Conservation (phyloP, 1,284 basidiomycete genomes). For the Cutaneotrichosporon dermatis region DNA sequence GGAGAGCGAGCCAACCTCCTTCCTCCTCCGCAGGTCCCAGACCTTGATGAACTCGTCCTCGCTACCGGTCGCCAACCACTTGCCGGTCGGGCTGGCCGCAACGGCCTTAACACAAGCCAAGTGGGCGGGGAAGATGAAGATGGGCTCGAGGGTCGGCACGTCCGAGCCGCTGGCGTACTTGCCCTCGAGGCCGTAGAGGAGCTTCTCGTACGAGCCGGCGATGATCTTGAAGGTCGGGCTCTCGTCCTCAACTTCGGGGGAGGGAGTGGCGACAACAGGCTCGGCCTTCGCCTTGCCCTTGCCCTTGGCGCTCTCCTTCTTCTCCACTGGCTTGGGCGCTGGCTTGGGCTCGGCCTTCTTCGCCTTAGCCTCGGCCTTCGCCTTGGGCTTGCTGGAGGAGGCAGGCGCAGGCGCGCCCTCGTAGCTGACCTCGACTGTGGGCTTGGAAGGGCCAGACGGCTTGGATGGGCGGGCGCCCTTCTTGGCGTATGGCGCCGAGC, state of each 20-base stretch:
- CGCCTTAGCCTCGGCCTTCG: conserved; percentile 8
- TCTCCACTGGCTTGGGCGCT: conserved; percentile 23
- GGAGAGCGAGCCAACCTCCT: conserved; percentile 88
- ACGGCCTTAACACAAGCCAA: conserved; percentile 87
- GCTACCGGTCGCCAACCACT: conserved; percentile 92
- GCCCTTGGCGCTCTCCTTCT: background rate
- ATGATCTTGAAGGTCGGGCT: conserved; percentile 69
- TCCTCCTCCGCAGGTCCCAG: conserved; percentile 87
- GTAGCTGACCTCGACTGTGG: conserved; percentile 40
- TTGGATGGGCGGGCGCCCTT: conserved; percentile 15
- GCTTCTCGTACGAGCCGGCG: conserved; percentile 90
- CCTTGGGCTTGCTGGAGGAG: background rate
- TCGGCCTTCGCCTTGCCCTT: conserved; percentile 23
- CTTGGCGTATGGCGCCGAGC: conserved; percentile 21
- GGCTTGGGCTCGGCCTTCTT: no score
- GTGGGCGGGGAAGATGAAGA: conserved; percentile 96
- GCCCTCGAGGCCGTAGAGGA: conserved; percentile 85
- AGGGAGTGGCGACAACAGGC: background rate
- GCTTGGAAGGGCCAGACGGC: conserved; percentile 22
- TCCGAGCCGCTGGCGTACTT: conserved; percentile 38
- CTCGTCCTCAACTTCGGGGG: no score
- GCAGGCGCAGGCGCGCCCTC: conserved; percentile 19
- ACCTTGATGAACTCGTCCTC: conserved; percentile 94
- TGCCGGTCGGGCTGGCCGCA: conserved; percentile 81
- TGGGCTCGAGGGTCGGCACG: conserved; percentile 60